Conservation (phyloP, 2,329 filamentous ascomycete species). For the Apiospora saccharicola region DNA sequence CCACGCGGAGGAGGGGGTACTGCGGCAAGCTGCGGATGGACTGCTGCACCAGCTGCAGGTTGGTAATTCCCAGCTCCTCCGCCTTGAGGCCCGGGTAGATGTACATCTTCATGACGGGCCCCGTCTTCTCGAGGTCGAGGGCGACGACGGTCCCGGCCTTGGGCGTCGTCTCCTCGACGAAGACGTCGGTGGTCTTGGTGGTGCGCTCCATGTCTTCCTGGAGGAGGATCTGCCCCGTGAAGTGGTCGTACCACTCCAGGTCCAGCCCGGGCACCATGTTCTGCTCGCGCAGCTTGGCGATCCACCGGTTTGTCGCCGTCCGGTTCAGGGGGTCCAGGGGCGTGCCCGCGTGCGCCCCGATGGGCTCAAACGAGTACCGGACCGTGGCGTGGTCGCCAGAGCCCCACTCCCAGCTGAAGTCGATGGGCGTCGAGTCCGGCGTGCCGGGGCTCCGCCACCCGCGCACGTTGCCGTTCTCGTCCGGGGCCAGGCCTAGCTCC, state of each 20-base stretch:
- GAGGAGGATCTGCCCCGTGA: constrained; percentile 9
- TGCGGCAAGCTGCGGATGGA: constrained; percentile 18
- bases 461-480: constrained; percentile 21
- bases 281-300: constrained; percentile 22
- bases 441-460: constrained; percentile 23
- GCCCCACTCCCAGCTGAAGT: constrained; percentile 25
- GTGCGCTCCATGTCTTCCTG: constrained; percentile 19
- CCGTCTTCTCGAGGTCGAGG: constrained; percentile 18
- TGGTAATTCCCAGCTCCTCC: constrained; percentile 20
- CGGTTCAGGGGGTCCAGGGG: constrained; percentile 20
- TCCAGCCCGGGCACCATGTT: constrained; percentile 24
- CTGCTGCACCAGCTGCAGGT: constrained; percentile 24
- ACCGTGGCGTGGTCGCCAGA: constrained; percentile 3
- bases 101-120: constrained; percentile 25
- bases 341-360: constrained; percentile 20
- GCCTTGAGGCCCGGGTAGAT: constrained; percentile 25
- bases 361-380: constrained; percentile 24
- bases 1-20: constrained; percentile 5
- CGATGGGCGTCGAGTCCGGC: constrained; percentile 22
- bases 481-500: constrained; percentile 16
- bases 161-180: constrained; percentile 25
- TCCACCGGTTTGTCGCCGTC: constrained; percentile 14
- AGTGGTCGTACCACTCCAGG: constrained; percentile 24
- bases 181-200: constrained; percentile 6
- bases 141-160: constrained; percentile 23